Conservation (phyloP, 441 rosid genomes). For the Mallotus repandus region DNA sequence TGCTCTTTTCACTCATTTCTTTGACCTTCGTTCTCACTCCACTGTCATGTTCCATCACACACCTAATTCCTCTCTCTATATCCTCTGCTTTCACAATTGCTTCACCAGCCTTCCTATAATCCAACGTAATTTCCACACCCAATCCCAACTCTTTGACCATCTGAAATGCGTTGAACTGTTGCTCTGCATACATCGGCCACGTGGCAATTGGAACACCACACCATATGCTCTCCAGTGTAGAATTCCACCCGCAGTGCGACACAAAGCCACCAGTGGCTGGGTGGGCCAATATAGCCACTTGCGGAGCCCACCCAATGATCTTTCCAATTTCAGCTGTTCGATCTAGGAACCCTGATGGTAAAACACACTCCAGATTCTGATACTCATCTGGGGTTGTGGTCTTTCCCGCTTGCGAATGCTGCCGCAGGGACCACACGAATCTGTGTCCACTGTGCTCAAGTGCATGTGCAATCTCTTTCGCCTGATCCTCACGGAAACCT, state of each 20-base stretch:
- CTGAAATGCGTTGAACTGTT: slow-evolving; percentile 56
- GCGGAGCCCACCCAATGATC: slow-evolving; percentile 68
- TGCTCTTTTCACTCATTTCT: slow-evolving; percentile 34
- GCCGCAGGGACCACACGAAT: slow-evolving; percentile 61
- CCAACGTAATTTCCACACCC: slow-evolving; percentile 48
- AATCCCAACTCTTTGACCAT: slow-evolving; percentile 44
- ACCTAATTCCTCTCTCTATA: slow-evolving; percentile 42
- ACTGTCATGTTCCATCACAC: slow-evolving; percentile 43
- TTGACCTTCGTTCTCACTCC: slow-evolving; percentile 33
- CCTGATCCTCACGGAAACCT: slow-evolving; percentile 42
- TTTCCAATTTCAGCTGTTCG: slow-evolving; percentile 35
- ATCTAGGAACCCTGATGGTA: slow-evolving; percentile 46
- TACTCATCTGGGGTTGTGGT: slow-evolving; percentile 17
- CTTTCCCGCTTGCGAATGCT: slow-evolving; percentile 19
- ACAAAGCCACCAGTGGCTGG: slow-evolving; percentile 50
- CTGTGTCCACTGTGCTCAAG: slow-evolving; percentile 39
- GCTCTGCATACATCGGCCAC: slow-evolving; percentile 63
- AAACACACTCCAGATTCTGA: slow-evolving; percentile 14
- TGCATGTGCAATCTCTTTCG: slow-evolving; percentile 43
- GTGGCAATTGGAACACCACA: slow-evolving; percentile 45
- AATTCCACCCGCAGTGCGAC: slow-evolving; percentile 45
- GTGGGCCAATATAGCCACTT: slow-evolving; percentile 32
- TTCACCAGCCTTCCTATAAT: slow-evolving; percentile 35
- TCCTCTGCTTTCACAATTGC: slow-evolving; percentile 25
- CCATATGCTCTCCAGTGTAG: too few relatives aligned